Evolutionary conservation across 208 protist genomes (phyloP).

Genomic region (Porcisia deanei): DNA sequence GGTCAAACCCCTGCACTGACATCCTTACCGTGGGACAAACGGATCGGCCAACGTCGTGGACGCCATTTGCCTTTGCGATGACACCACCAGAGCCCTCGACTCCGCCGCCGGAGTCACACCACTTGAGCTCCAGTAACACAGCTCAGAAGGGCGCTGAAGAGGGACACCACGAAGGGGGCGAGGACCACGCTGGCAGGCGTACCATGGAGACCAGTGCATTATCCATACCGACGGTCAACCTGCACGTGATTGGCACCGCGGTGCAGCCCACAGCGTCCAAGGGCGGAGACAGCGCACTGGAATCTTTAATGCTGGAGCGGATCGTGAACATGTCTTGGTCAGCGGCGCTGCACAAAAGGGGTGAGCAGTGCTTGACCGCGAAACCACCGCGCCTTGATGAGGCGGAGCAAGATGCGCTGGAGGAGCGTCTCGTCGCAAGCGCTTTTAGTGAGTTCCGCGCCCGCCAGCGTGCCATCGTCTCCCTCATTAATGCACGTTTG

Average conservation of each 20-base stretch:
- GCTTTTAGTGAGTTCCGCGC: conserved; percentile 54
- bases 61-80: conserved; percentile 22
- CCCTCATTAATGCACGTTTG: conserved; percentile 58
- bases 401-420: conserved; percentile 39
- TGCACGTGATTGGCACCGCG: background rate
- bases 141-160: background rate
- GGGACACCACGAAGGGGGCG: background rate
- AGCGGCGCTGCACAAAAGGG: conserved; percentile 72
- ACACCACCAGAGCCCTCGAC: conserved; percentile 16
- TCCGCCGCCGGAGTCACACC: conserved; percentile 11
- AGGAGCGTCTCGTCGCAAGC: conserved; percentile 56
- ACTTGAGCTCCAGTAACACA: background rate
- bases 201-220: conserved; percentile 9
- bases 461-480: conserved; percentile 67
- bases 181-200: conserved; percentile 7
- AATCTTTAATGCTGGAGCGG: conserved; percentile 36
- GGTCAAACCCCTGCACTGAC: background rate
- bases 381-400: conserved; percentile 52
- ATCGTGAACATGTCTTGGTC: conserved; percentile 73
- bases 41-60: conserved; percentile 24
- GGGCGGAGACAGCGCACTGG: conserved; percentile 19
- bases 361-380: conserved; percentile 65
- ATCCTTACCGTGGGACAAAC: background rate
- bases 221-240: conserved; percentile 9
- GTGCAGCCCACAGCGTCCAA: background rate